A percentile compares a stretch with the other conserved stretches of the same genome.
Conservation (phyloP, 2,329 filamentous ascomycete species). For the Aspergillus pseudonomiae region DNA sequence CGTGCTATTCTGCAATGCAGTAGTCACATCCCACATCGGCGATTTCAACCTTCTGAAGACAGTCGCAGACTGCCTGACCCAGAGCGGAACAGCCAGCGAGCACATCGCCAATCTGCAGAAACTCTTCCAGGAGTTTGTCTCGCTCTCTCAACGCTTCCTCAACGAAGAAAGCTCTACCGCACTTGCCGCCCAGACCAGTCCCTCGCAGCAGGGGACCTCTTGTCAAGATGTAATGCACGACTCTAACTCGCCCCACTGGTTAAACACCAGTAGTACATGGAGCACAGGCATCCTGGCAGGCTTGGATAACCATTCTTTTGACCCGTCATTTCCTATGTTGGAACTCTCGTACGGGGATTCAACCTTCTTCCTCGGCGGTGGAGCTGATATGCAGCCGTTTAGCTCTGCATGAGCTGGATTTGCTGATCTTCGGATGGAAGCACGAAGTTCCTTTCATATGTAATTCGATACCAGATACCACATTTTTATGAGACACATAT, state of each 20-base stretch:
- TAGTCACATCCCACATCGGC: constrained; percentile 21
- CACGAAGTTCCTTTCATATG: not conserved
- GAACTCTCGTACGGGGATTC: not conserved
- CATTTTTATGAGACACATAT: not conserved
- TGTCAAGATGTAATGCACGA: not conserved
- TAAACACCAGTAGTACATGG: not conserved
- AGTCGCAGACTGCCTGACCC: constrained; percentile 17
- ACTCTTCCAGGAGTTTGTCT: constrained; percentile 21
- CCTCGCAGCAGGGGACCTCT: not conserved
- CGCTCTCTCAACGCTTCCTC: constrained; percentile 14
- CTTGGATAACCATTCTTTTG: not conserved
- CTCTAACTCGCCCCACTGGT: not conserved
- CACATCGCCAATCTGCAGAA: constrained; percentile 18
- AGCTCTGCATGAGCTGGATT: not conserved
- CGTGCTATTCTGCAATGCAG: constrained; percentile 27
- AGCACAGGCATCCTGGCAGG: not conserved
- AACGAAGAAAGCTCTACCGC: not conserved
- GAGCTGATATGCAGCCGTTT: not conserved
- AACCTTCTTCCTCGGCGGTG: not conserved
- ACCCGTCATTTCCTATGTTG: not conserved
- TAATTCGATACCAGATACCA: not conserved
- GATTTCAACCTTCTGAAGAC: constrained; percentile 25
- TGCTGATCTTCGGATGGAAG: not conserved
- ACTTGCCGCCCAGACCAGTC: not conserved
- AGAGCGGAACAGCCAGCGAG: constrained; percentile 19